Base-by-base conservation (phyloP, 305 asterid genomes). In the Fraxinus sp. region DNA sequence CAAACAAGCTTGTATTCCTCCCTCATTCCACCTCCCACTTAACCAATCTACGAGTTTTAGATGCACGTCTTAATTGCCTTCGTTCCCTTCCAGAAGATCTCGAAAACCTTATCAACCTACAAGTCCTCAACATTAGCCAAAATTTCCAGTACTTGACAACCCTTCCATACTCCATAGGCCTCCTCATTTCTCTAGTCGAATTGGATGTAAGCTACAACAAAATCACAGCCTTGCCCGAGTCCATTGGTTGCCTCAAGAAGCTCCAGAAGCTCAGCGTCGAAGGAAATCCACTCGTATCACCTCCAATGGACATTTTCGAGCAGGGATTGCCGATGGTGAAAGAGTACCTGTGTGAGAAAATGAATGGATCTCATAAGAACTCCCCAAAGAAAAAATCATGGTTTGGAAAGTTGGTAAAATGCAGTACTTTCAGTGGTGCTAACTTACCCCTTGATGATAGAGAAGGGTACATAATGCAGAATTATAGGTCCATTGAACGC, bases 201-300 rank as follows among this genome's bases (percentile, higher is more conserved):
- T 49, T 95, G 14, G 99, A 95, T 80, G 91, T 93, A 3, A 94
- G 99, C 86, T 94, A 95, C 90, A 95, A 95, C 89, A 92, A 86
- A 57, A 92, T 95, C 77, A 82, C 88, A 0, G 59, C 80, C 75
- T 84, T 95, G 28, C 98, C 99, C 0, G 91, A 93, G 43, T 92
- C 98, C 32, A 85, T 95, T 0, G 97, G 97, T 2, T 95, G 99
- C 64, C 92, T 95, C 18, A 93, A 90, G 83, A 89, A 83, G 88
- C 92, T 95, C 9, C 91, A 90, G 39, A 95, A 91, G 92, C 92
- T 94, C 0, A 75, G 91, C 9, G 97, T 90, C 0, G 99, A 92
- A 46, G 99, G 98, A 22, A 95, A 95, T 32, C 94, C 90, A 0
- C 96, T 94, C 0, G 87, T 89, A 1, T 95, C 92, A 1, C 99